Percentiles rank a stretch among this genome's conserved stretches.
These are phyloP conservation scores for Telfairia occidentalis DNA, from an alignment of 331 rosid species.

Conservation along the genomic window DNA sequence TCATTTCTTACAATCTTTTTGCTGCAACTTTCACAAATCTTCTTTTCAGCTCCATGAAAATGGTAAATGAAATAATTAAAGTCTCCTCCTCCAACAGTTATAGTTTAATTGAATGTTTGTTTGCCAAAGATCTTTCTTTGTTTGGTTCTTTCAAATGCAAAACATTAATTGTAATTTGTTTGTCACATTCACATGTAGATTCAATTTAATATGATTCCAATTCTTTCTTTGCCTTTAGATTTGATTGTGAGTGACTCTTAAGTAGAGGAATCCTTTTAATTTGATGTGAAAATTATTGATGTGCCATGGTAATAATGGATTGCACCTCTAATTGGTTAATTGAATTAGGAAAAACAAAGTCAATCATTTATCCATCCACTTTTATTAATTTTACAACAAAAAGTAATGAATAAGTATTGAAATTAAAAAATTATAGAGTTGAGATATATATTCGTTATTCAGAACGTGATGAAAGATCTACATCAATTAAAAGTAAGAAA, in stretches of 20 bases:
- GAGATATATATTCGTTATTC: too few relatives aligned
- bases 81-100: not conserved
- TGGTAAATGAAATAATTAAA: not conserved
- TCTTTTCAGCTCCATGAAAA: not conserved
- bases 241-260: not conserved
- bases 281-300: not conserved
- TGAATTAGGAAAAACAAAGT: not conserved
- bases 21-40: not conserved
- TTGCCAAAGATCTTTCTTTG: not conserved
- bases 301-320: not conserved
- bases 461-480: not conserved
- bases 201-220: conserved; percentile 3
- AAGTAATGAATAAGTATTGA: not conserved
- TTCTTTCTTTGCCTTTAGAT: not conserved
- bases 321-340: not conserved
- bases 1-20: not conserved
- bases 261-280: not conserved
- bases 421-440: not conserved
- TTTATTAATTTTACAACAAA: too few relatives aligned
- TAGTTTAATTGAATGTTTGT: not conserved
- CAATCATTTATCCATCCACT: too few relatives aligned
- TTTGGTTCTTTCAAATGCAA: not conserved
- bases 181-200: not conserved
- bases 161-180: not conserved
- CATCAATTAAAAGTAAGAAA: not conserved